These are phyloP conservation scores for Lentinula boryana DNA, from an alignment of 768 basidiomycete species.

Conservation along the genomic window DNA sequence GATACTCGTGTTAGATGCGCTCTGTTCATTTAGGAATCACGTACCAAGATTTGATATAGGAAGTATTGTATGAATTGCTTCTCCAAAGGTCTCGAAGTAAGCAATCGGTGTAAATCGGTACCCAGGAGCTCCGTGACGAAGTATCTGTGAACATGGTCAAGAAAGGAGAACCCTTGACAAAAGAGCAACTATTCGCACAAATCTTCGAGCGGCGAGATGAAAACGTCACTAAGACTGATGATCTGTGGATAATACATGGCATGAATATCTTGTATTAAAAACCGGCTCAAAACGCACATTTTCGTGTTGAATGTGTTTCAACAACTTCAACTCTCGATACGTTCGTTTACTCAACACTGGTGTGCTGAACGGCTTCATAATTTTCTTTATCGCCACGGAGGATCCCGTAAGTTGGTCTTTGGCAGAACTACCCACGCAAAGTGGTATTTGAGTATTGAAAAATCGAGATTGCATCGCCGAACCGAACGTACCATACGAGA, in stretches of 20 bases:
- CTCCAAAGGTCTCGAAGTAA: conserved; percentile 94
- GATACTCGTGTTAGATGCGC: background rate
- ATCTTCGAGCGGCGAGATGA: conserved; percentile 99
- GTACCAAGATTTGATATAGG: conserved; percentile 94
- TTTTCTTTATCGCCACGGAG: conserved; percentile 99
- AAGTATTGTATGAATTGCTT: conserved; percentile 99
- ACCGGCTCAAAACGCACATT: conserved; percentile 54
- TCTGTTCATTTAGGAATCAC: conserved; percentile 18
- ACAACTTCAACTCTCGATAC: conserved; percentile 94
- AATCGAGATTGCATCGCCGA: background rate
- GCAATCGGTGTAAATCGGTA: conserved; percentile 93
- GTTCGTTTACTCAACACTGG: conserved; percentile 98
- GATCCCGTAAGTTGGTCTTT: conserved; percentile 93
- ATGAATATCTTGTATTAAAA: background rate
- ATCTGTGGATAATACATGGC: conserved; percentile 48
- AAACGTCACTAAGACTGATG: conserved; percentile 97
- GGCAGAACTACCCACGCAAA: conserved; percentile 56
- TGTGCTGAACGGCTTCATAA: conserved; percentile 99
- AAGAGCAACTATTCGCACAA: conserved; percentile 46
- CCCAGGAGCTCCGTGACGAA: conserved; percentile 98
- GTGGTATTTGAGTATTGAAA: background rate
- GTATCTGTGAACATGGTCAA: conserved; percentile 51
- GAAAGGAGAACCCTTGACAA: background rate
- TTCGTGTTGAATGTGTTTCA: conserved; percentile 98
- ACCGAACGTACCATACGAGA: conserved; percentile 77